phyloP scores from a whole-genome alignment of 345 rosid species.

The Salix exigua region DNA sequence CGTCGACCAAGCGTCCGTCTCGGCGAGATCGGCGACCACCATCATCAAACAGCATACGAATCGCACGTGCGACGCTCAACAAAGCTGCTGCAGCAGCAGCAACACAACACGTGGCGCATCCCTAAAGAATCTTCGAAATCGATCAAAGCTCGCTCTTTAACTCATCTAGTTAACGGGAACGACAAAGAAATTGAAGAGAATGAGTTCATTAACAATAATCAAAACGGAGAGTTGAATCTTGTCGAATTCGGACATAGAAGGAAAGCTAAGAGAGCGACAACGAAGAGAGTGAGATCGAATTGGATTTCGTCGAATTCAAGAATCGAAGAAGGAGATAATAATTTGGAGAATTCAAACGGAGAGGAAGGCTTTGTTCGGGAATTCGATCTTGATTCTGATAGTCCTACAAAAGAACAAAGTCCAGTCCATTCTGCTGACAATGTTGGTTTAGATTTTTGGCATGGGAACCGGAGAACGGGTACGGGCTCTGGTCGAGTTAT shows the following conservation, averaged over 20 bases:
- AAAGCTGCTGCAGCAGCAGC: constrained; percentile 26
- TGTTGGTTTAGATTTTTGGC: constrained; percentile 36
- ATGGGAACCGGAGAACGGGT: constrained; percentile 22
- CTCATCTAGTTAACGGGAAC: constrained; percentile 55
- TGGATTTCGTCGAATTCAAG: constrained; percentile 20
- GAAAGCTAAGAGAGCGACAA: constrained; percentile 28
- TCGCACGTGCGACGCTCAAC: constrained; percentile 42
- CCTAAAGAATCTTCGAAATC: constrained; percentile 43
- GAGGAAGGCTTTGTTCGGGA: constrained; percentile 23
- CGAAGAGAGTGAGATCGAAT: constrained; percentile 35
- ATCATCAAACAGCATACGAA: constrained; percentile 30
- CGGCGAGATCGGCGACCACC: constrained; percentile 35
- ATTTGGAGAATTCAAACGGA: neutral
- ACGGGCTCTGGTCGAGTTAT: constrained; percentile 21
- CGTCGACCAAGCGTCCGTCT: constrained; percentile 37
- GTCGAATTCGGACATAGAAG: constrained; percentile 34
- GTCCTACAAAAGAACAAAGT: constrained; percentile 21
- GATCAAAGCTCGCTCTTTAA: constrained; percentile 53
- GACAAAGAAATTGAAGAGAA: constrained; percentile 27
- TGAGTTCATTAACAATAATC: constrained; percentile 25
- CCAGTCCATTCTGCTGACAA: constrained; percentile 25
- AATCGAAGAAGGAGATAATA: constrained; percentile 11
- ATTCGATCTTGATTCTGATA: constrained; percentile 24
- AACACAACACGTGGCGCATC: constrained; percentile 26
- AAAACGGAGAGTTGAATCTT: constrained; percentile 14